Evolutionary conservation across 345 rosid genomes (phyloP).

Genomic region (Eucalyptus pauciflora): DNA sequence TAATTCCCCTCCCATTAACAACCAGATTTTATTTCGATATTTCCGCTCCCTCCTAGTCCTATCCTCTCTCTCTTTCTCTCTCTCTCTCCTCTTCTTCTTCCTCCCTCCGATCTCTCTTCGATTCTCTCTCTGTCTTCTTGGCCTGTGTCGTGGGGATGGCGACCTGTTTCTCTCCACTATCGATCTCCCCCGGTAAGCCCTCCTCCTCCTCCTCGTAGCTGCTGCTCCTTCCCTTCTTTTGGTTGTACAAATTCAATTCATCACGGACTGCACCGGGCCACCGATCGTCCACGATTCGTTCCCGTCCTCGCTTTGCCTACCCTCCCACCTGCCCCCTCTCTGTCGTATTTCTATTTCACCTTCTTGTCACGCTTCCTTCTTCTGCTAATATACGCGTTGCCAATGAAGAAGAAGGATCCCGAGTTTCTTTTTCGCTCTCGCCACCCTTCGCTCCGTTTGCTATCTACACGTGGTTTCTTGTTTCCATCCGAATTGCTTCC

Average conservation of each 20-base stretch:
- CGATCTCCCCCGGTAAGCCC: background rate
- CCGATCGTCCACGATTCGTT: background rate
- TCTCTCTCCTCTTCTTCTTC: too few relatives aligned
- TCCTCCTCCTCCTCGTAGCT: background rate
- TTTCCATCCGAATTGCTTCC: background rate
- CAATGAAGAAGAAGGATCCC: background rate
- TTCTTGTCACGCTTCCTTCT: background rate
- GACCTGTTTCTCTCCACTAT: background rate
- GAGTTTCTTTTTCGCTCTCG: background rate
- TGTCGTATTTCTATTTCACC: background rate
- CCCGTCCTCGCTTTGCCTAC: background rate
- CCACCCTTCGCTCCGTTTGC: background rate
- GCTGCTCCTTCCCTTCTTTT: background rate
- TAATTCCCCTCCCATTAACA: background rate
- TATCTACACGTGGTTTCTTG: background rate
- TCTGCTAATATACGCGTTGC: background rate
- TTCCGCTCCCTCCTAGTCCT: background rate
- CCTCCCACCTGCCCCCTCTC: background rate
- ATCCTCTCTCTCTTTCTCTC: too few relatives aligned
- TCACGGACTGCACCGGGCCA: background rate
- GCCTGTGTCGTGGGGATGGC: background rate
- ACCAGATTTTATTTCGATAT: background rate
- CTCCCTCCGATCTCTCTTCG: background rate
- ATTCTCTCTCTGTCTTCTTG: background rate
- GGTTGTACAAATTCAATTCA: background rate